A percentile compares a stretch with the other conserved stretches of the same genome.
Evolutionary conservation across 192 early-diverging fungal genomes (phyloP).

Genomic region (Chytriomyces confervae): DNA sequence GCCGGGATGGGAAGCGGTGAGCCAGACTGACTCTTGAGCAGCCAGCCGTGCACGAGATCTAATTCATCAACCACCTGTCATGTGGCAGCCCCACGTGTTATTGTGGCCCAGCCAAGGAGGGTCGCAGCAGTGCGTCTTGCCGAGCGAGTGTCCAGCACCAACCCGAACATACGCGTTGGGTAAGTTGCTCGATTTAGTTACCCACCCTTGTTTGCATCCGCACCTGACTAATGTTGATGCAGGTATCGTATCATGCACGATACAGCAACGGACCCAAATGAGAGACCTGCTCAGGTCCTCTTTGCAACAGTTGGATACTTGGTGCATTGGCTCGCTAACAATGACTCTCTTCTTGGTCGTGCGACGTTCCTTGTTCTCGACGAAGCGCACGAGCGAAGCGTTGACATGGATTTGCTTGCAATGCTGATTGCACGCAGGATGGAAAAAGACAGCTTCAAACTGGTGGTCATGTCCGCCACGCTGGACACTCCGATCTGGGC

Average conservation of each 20-base stretch:
- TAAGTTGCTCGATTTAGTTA: not conserved
- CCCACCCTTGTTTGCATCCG: not conserved
- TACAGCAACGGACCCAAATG: not conserved
- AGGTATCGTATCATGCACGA: constrained; percentile 12
- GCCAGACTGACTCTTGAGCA: too few species aligned
- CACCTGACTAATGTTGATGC: too few species aligned
- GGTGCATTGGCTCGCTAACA: constrained; percentile 5
- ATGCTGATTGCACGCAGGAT: not conserved
- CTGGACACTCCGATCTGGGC: not conserved
- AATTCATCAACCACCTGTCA: too few species aligned
- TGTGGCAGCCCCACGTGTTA: constrained; percentile 51
- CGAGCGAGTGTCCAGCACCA: constrained; percentile 69
- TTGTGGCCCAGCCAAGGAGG: constrained; percentile 90
- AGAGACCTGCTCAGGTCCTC: not conserved
- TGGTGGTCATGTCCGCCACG: constrained; percentile 1
- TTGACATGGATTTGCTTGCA: constrained; percentile 86
- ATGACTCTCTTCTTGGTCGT: not conserved
- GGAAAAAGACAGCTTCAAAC: not conserved
- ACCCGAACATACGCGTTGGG: not conserved
- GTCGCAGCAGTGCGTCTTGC: constrained; percentile 92
- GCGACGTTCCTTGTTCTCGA: constrained; percentile 74
- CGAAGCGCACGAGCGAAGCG: constrained; percentile 91
- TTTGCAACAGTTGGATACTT: constrained; percentile 8
- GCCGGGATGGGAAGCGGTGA: not conserved
- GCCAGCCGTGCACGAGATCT: too few species aligned